Base-by-base conservation (phyloP, 2,329 filamentous ascomycete genomes). In the Colletotrichum musicola region DNA sequence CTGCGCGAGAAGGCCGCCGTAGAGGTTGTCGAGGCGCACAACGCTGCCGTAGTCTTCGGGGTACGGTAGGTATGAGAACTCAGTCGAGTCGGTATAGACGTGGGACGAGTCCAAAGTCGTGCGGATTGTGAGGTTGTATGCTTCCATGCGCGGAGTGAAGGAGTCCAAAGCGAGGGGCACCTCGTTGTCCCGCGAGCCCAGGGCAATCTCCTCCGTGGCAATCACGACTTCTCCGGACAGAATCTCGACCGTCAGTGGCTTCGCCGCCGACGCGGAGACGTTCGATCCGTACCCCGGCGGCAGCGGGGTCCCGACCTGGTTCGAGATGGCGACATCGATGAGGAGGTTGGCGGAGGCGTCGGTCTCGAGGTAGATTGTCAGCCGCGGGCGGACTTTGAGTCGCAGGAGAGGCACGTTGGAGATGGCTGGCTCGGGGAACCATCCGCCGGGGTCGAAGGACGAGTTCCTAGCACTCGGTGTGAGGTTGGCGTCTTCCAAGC, bases 301-400 rank as follows among this genome's bases (percentile, higher is more conserved):
- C 73, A 82, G 83, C 1, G 77, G 73, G 3, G 72, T 72, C 4
- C 83, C 84, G 55, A 77, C 76, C 74, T 78, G 83, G 4, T 75
- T 75, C 5, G 83, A 85, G 6, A 84, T 70, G 7, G 72, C 76
- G 1, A 83, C 81, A 22, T 81, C 79, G 51, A 86, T 78, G 5
- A 85, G 75, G 61, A 85, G 82, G 18, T 82, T 80, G 3, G 78
- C 84, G 4, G 73, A 68, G 3, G 70, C 59, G 64, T 85, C 84
- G 51, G 75, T 78, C 16, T 78, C 79, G 2, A 86, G 75, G 59
- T 85, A 86, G 51, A 86, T 76, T 72, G 78, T 85, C 72, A 84
- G 81, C 1, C 84, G 80, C 6, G 84, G 81, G 40, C 78, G 77
- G 71, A 85, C 78, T 57, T 83, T 82, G 47, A 86, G 73, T 62